phyloP scores from a whole-genome alignment of 2,329 filamentous ascomycete genomes.

The Penicillium occitanis region DNA sequence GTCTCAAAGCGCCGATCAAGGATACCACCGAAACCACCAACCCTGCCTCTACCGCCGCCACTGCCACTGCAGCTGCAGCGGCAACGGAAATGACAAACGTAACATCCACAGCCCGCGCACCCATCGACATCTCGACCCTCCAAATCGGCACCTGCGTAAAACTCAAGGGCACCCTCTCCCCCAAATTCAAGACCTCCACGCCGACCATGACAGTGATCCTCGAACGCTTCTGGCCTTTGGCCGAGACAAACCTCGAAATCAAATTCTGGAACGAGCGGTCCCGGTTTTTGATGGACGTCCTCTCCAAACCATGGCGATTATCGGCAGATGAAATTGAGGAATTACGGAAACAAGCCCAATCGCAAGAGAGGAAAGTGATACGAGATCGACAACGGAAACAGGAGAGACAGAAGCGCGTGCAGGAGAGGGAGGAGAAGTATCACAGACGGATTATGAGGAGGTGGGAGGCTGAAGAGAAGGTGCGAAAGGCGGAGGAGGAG shows the following conservation, averaged over 20 bases:
- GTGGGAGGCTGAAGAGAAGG: constrained; percentile 43
- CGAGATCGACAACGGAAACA: constrained; percentile 38
- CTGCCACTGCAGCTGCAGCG: constrained; percentile 32
- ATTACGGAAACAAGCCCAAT: constrained; percentile 44
- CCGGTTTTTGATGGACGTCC: constrained; percentile 50
- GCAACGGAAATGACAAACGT: constrained; percentile 32
- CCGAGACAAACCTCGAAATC: constrained; percentile 56
- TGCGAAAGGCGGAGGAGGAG: constrained; percentile 37
- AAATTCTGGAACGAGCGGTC: constrained; percentile 54
- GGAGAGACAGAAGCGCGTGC: constrained; percentile 28
- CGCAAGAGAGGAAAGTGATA: constrained; percentile 39
- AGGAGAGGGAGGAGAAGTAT: constrained; percentile 36
- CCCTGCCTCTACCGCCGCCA: constrained; percentile 33
- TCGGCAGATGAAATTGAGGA: constrained; percentile 43
- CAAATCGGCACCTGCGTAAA: constrained; percentile 55
- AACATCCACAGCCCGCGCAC: constrained; percentile 33
- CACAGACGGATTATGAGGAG: constrained; percentile 27
- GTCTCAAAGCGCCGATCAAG: constrained; percentile 33
- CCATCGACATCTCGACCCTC: constrained; percentile 49
- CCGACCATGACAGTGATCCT: constrained; percentile 53
- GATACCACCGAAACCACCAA: constrained; percentile 23
- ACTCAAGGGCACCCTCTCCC: constrained; percentile 57
- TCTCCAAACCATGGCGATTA: constrained; percentile 57
- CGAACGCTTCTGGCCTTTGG: constrained; percentile 52
- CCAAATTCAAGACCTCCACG: constrained; percentile 34